Evolutionary conservation across 768 basidiomycete genomes (phyloP).

Genomic region (Roridomyces roridus): DNA sequence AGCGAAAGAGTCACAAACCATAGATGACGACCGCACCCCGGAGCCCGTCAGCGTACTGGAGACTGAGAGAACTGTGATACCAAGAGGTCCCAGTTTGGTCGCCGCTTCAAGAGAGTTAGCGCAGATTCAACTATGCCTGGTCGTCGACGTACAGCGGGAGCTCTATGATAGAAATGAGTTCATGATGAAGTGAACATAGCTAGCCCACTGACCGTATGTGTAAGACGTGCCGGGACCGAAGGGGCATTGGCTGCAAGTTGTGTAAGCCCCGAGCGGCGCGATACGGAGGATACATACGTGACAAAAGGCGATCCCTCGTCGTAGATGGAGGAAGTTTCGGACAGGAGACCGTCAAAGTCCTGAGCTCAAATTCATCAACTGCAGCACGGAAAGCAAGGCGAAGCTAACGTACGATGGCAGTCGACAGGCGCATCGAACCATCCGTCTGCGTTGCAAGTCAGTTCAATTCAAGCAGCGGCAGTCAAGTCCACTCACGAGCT

Average conservation of each 20-base stretch:
- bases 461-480: no score
- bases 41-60: constrained; percentile 47
- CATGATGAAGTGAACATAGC: no score
- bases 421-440: constrained; percentile 13
- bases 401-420: constrained; percentile 4
- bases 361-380: no score
- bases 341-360: constrained; percentile 16
- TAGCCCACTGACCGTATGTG: constrained; percentile 10
- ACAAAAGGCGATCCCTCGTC: constrained; percentile 16
- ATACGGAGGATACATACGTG: constrained; percentile 1
- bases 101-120: background rate
- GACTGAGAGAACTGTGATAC: constrained; percentile 37
- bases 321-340: constrained; percentile 6
- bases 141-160: constrained; percentile 11
- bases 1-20: background rate
- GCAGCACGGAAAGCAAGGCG: no score
- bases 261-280: background rate
- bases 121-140: no score
- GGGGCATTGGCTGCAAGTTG: constrained; percentile 4
- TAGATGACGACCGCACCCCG: constrained; percentile 30
- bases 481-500: no score
- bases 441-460: no score
- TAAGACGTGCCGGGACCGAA: constrained; percentile 15
- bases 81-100: constrained; percentile 46
- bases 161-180: no score